Evolutionary conservation across 2,329 filamentous ascomycete species (phyloP).

Genomic region (Phoma herbarum): DNA sequence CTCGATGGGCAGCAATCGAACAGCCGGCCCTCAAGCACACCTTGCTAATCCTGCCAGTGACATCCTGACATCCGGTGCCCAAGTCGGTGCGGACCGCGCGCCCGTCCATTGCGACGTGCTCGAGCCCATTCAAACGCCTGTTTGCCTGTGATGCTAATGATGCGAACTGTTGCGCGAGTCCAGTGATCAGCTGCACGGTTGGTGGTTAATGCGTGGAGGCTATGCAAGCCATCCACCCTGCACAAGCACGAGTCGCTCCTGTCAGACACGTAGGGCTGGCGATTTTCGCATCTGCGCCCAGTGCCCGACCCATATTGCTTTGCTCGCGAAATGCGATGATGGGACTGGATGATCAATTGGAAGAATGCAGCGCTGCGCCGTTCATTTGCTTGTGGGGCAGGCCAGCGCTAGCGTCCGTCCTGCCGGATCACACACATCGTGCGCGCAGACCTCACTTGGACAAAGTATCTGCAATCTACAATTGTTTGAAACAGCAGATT

Average conservation of each 20-base stretch:
- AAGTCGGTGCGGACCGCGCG: slow-evolving; percentile 7
- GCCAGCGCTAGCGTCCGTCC: slow-evolving; percentile 22
- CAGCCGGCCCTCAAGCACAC: slow-evolving; percentile 27
- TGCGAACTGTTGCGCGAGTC: slow-evolving; percentile 14
- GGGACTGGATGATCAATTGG: slow-evolving; percentile 19
- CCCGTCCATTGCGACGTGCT: slow-evolving; percentile 8
- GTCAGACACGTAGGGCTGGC: slow-evolving; percentile 33
- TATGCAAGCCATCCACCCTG: slow-evolving; percentile 32
- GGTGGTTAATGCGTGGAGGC: slow-evolving; percentile 27
- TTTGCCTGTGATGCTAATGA: slow-evolving; percentile 10
- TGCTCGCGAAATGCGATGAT: slow-evolving; percentile 4
- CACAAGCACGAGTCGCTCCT: slow-evolving; percentile 14
- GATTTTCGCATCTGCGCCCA: slow-evolving; percentile 39
- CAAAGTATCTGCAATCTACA: neutral
- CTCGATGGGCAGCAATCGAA: slow-evolving; percentile 39
- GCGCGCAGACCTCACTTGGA: slow-evolving; percentile 13
- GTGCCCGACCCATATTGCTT: slow-evolving; percentile 36
- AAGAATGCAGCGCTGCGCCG: slow-evolving; percentile 28
- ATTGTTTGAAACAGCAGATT: neutral
- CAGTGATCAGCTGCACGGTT: slow-evolving; percentile 15
- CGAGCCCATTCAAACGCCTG: slow-evolving; percentile 9
- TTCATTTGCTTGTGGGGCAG: slow-evolving; percentile 33
- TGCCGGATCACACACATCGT: slow-evolving; percentile 21
- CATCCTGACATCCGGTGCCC: neutral
- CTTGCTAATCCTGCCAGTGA: slow-evolving; percentile 4